Conservation (phyloP, 352 stramenopile genomes). For the Globisporangium nunn region DNA sequence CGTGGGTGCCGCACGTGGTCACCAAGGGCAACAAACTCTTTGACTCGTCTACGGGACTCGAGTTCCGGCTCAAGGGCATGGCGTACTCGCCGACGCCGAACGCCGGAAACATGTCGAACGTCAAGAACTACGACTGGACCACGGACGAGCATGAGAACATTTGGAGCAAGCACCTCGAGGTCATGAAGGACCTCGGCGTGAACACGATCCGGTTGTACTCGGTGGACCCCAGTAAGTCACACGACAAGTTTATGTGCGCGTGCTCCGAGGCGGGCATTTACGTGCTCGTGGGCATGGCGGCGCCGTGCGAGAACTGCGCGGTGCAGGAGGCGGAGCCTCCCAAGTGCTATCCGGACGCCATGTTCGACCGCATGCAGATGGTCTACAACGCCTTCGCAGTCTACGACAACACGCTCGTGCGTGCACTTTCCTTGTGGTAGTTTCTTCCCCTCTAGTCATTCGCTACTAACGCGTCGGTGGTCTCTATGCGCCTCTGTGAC, state of each 20-base stretch:
- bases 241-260: conserved; percentile 79
- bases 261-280: conserved; percentile 42
- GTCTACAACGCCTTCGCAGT: conserved; percentile 52
- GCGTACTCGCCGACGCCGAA: conserved; percentile 71
- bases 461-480: background rate
- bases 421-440: background rate
- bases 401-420: conserved; percentile 45
- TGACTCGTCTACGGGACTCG: conserved; percentile 31
- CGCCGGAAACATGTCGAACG: conserved; percentile 25
- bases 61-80: conserved; percentile 68
- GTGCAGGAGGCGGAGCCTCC: conserved; percentile 25
- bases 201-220: conserved; percentile 70
- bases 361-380: conserved; percentile 33
- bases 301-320: conserved; percentile 29
- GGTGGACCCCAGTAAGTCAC: conserved; percentile 46
- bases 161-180: conserved; percentile 38
- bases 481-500: background rate
- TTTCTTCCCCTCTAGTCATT: background rate
- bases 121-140: conserved; percentile 55
- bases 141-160: conserved; percentile 47
- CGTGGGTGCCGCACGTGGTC: conserved; percentile 25
- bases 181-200: conserved; percentile 54
- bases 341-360: conserved; percentile 35
- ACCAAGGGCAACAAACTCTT: conserved; percentile 75
- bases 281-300: conserved; percentile 41